Base-by-base conservation (phyloP, 2,329 filamentous ascomycete genomes). In the Teratosphaeria viscida region DNA sequence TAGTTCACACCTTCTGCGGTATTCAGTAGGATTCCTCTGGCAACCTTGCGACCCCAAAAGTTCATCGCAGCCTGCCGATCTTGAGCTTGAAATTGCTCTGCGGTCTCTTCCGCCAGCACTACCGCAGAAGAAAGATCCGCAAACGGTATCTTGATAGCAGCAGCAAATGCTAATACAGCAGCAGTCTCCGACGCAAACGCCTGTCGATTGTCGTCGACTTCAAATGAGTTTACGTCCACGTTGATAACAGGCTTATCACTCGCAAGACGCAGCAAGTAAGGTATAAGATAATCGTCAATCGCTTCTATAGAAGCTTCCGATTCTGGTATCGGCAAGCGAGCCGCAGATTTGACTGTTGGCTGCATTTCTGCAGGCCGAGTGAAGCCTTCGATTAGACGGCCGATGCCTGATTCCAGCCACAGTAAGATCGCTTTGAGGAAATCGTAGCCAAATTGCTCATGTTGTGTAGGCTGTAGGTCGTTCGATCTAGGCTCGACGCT, bases 351-450 rank as follows among this genome's bases (percentile, higher is more conserved):
- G 39, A 64, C 63, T 7, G 59, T 61, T 1, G 62, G 57, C 34
- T 74, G 71, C 62, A 76, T 70, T 27, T 71, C 67, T 3, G 73
- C 70, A 29, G 75, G 72, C 57, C 76, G 74, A 49, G 79, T 81
- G 68, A 87, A 87, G 0, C 81, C 82, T 60, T 80, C 75, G 2
- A 85, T 69, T 10, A 86, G 69, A 32, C 77, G 77, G 8, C 78
- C 74, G 14, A 81, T 73, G 10, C 84, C 84, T 37, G 82, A 83
- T 58, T 84, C 81, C 2, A 86, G 72, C 82, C 83, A 87, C 1
- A 86, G 74, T 2, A 85, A 67, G 52, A 86, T 84, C 1, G 84
- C 82, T 67, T 83, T 85, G 29, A 86, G 65, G 64, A 87, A 86
- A 63, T 86, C 84, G 64, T 85, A 85, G n/a, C 77, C 77, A 67